Conservation (phyloP, 176 grass and related monocot species). For the Cenchrus americanus region DNA sequence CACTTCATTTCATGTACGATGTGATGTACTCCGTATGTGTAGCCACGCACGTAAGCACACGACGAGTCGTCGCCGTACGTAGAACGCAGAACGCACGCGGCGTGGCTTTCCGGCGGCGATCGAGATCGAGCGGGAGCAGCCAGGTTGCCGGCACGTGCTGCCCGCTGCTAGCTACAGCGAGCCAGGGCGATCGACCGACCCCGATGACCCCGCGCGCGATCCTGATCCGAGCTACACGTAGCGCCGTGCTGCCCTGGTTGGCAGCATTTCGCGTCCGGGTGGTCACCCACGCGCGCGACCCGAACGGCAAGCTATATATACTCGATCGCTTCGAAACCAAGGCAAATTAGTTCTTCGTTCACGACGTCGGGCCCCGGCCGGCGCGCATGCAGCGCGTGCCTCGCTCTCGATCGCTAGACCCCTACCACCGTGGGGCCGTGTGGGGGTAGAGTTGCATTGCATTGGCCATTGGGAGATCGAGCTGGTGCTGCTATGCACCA, state of each 20-base stretch:
- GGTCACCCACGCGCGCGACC: constrained; percentile 28
- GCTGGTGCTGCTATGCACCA: no score
- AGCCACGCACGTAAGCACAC: background rate
- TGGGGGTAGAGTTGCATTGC: no score
- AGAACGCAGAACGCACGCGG: background rate
- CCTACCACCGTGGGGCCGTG: no score
- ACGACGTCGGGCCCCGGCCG: no score
- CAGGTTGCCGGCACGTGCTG: constrained; percentile 15
- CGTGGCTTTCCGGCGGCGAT: background rate
- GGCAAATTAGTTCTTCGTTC: background rate
- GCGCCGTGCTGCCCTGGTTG: background rate
- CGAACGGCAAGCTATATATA: background rate
- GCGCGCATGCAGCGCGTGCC: no score
- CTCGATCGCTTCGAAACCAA: constrained; percentile 4
- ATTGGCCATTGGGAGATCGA: no score
- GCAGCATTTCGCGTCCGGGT: constrained; percentile 8
- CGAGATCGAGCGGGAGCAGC: constrained; percentile 17
- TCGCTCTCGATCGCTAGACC: no score
- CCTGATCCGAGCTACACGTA: background rate
- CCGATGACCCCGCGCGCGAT: background rate
- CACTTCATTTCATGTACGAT: background rate
- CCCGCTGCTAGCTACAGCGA: no score
- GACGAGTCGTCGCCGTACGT: background rate
- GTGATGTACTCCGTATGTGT: background rate
- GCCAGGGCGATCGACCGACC: no score